Percentiles rank a stretch among this genome's conserved stretches.
These are phyloP conservation scores for Lichenothelia convexa DNA, from an alignment of 495 filamentous ascomycete genomes.

Conservation along the genomic window DNA sequence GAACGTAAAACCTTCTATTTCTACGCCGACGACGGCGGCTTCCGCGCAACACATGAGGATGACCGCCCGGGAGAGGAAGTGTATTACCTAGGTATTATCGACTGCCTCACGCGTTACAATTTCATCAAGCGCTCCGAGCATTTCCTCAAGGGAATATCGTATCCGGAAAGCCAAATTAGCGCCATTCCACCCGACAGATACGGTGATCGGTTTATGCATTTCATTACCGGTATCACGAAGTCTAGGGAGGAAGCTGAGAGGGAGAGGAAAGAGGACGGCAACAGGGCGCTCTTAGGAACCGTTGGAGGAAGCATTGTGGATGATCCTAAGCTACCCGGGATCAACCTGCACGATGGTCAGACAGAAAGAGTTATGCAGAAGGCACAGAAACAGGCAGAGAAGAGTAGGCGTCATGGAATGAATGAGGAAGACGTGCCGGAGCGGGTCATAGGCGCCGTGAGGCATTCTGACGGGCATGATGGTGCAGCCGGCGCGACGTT, in stretches of 20 bases:
- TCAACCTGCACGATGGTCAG: constrained; percentile 26
- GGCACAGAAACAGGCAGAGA: constrained; percentile 28
- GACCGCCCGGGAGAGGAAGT: constrained; percentile 73
- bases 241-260: constrained; percentile 58
- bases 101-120: constrained; percentile 91
- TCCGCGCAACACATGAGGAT: constrained; percentile 83
- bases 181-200: constrained; percentile 84
- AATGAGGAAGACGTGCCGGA: constrained; percentile 34
- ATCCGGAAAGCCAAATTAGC: constrained; percentile 69
- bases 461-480: constrained; percentile 36
- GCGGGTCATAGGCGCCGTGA: constrained; percentile 30
- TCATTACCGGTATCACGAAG: constrained; percentile 81
- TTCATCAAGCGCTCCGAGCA: constrained; percentile 76
- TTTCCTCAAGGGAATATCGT: constrained; percentile 80
- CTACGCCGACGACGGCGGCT: constrained; percentile 86
- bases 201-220: constrained; percentile 83
- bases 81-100: constrained; percentile 95
- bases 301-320: constrained; percentile 3
- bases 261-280: constrained; percentile 25
- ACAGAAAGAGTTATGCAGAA: constrained; percentile 35
- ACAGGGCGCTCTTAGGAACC: neutral
- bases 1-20: constrained; percentile 56
- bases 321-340: constrained; percentile 18
- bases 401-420: constrained; percentile 27
- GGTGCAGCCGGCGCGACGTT: constrained; percentile 42